Base-by-base conservation (phyloP, 2,329 filamentous ascomycete genomes). In the Ceratocystis variospora region DNA sequence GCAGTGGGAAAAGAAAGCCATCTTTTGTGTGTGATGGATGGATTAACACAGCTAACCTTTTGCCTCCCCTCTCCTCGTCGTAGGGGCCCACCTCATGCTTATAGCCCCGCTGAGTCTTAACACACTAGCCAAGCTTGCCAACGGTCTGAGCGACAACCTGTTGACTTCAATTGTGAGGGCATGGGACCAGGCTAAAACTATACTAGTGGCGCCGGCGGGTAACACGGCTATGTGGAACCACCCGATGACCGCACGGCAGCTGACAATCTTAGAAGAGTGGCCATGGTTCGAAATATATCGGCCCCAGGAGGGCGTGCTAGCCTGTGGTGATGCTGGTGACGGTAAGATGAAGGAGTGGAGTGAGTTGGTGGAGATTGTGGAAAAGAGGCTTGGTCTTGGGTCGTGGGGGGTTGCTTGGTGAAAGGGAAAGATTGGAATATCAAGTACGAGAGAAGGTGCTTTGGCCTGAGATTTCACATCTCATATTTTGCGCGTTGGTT, bases 181-280 rank as follows among this genome's bases (percentile, higher is more conserved):
- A 0, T 99, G 93, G 94, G 93, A 97, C 75, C 86, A 85, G 0
- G 80, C 80, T n/a, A 87, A 87, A 74, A 82, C 79, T 69, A 90
- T 96, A 45, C 72, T 94, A 1, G 87, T 93, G 0, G 88, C 88
- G 1, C 86, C 87, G 1, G 86, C 88, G 37, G 96, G 96, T 90
- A 96, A 96, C 74, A 90, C 85, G 28, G 85, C 87, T 3, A 96
- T 96, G 92, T 96, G 89, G 87, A 79, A 80, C 66, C 90, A 96
- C 73, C 92, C 91, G 1, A 78, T 96, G 59, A 96, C 92, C 0
- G 80, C 76, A 62, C 84, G 82, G 69, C 90, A 96, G 69, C 76
- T 96, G 46, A 77, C 77, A 50, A 78, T 88, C 0, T 77, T 96
- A 61, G 81, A 86, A 69, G 81, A 87, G 61, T 77, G 75, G 75